Evolutionary conservation across 805 yeast species (phyloP).

Genomic region (Ogataea angusta): DNA sequence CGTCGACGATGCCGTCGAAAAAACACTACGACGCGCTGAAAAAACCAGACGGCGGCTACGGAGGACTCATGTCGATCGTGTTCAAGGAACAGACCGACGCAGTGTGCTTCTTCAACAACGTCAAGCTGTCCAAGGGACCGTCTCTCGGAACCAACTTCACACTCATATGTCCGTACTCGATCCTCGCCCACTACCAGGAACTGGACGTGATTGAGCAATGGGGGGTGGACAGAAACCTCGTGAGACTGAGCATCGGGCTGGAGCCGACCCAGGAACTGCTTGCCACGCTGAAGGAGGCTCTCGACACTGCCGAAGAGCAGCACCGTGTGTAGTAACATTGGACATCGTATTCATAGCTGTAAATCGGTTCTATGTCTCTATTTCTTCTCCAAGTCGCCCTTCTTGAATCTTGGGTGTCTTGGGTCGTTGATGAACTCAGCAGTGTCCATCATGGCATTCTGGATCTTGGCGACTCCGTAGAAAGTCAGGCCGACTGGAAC

Average conservation of each 20-base stretch:
- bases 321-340: conserved; percentile 23
- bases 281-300: conserved; percentile 47
- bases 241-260: conserved; percentile 81
- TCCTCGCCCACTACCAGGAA: conserved; percentile 81
- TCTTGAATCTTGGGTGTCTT: conserved; percentile 85
- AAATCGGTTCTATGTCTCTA: conserved; percentile 16
- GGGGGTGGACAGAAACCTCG: conserved; percentile 77
- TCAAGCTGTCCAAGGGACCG: conserved; percentile 79
- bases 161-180: conserved; percentile 84
- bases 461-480: conserved; percentile 67
- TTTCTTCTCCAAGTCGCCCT: conserved; percentile 34
- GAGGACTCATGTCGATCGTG: conserved; percentile 76
- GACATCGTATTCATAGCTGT: conserved; percentile 13
- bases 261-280: conserved; percentile 65
- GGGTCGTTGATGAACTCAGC: conserved; percentile 89
- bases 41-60: conserved; percentile 78
- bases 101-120: conserved; percentile 66
- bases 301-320: conserved; percentile 42
- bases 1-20: conserved; percentile 52
- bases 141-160: conserved; percentile 89
- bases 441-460: conserved; percentile 65
- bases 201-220: conserved; percentile 74
- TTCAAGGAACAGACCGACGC: conserved; percentile 67
- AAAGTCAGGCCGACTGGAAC: conserved; percentile 51
- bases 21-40: conserved; percentile 68